Evolutionary conservation across 2,329 filamentous ascomycete genomes (phyloP), one percentile per base, ranked within the genome.

Genomic region (Colletotrichum sp.): DNA sequence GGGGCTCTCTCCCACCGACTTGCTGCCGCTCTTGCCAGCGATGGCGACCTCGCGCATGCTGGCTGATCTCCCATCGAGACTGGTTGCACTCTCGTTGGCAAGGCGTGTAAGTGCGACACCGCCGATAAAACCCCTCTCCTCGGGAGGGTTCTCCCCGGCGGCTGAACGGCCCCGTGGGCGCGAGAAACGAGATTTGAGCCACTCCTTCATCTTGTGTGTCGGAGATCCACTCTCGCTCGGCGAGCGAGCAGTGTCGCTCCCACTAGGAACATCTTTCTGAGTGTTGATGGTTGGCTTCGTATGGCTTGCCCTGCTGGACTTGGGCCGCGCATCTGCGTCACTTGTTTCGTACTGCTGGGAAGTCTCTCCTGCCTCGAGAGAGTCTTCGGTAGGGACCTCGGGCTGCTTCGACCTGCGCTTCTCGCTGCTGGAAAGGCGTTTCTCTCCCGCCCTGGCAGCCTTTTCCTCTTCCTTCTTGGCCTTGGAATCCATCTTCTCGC

Each of bases 151-250:
- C 2, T 85, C 82, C 13, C 86, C 85, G 9, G 84, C 82, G 1
- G 85, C 71, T 3, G 86, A 85, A 72, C 86, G 88, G 10, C 86
- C 82, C 7, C 85, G 72, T 8, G 77, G 78, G n/a, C 85, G 84
- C 0, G 86, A 87, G 76, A 92, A 89, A 7, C 87, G 89, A 28
- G 87, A 89, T 81, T 89, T 91, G 70, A 92, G 84, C 90, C 90
- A 92, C 52, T 85, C 86, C 78, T 87, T 91, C 59, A 90, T 87
- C 75, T 86, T 87, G 66, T 83, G 83, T 21, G 77, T 81, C 8
- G 81, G 79, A 5, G 82, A 83, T 12, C 74, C 79, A 16, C 78
- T 75, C 18, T 79, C 64, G 39, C 70, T 78, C 12, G 77, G 75
- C 21, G 75, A 78, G 21, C 72, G 74, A 12, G 77, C 78, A 28